Evolutionary conservation across 306 rosid species (phyloP), one percentile per base, ranked within the genome.

Genomic region (Begonia masoniana): DNA sequence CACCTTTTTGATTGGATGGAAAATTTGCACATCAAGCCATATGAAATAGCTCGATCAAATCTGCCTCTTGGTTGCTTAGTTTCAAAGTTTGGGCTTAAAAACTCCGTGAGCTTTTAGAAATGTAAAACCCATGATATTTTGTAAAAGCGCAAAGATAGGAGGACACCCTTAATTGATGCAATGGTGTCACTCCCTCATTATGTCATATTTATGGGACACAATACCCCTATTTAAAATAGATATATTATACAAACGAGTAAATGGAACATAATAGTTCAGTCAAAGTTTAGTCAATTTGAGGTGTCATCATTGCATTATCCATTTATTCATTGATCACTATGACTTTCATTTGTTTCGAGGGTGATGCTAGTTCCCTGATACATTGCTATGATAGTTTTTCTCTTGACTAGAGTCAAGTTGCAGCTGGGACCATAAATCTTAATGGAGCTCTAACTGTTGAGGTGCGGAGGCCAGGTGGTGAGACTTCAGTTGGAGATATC

Each of bases 371-470:
- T 51, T 51, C 35, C 65, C 35, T 61, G 49, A 51, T 61, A 52
- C 50, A 43, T 17, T 63, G 14, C 48, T 45, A 41, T 51, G 67
- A 62, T 36, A 62, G 60, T 53, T 55, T 23, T 3, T 65, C 50
- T 41, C 36, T 60, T 49, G 54, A 51, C 65, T 63, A 89, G 97
- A 85, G 85, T 77, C 82, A 89, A 73, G 95, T 85, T 69, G 83
- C 87, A 51, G 95, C 97, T 47, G 97, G 97, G 70, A 82, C 91
- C 71, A 85, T 89, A 80, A 89, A 89, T 73, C 87, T 89, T 62
- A 89, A 89, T 73, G 97, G 97, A 70, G 76, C 85, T 70, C 87
- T 89, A 54, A 80, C 95, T 1, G 56, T 89, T 68, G 88, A 82
- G 77, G 97, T 85, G 60, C 81, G 63, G 62, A 81, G 95, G 73